These are phyloP conservation scores for Diaporthe sp. DNA, from an alignment of 2,329 filamentous ascomycete species.

Conservation along the genomic window DNA sequence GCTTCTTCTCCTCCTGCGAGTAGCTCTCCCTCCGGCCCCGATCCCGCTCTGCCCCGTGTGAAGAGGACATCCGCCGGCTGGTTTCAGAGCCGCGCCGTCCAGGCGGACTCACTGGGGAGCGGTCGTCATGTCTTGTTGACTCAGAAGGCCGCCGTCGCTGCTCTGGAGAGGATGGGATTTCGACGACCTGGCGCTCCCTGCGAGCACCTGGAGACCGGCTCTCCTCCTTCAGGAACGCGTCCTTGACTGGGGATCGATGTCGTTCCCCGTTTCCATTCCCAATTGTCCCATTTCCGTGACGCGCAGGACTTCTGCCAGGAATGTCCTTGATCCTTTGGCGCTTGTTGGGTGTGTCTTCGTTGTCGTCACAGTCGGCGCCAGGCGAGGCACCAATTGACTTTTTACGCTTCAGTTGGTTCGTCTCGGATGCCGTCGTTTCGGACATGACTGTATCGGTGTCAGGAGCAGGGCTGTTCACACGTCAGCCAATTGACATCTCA, in stretches of 20 bases:
- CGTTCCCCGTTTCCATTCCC: not conserved
- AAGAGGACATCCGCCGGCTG: conserved; percentile 37
- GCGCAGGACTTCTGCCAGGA: not conserved
- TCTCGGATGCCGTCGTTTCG: conserved; percentile 19
- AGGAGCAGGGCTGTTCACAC: conserved; percentile 1
- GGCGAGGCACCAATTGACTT: conserved; percentile 37
- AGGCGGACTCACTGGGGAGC: conserved; percentile 21
- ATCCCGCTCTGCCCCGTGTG: conserved; percentile 31
- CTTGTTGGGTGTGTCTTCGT: conserved; percentile 37
- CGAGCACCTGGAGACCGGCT: conserved; percentile 1
- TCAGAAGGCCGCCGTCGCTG: conserved; percentile 19
- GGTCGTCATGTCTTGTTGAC: not conserved
- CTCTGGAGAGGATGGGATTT: conserved; percentile 1
- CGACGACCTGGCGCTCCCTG: not conserved
- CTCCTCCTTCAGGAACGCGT: not conserved
- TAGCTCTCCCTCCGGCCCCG: conserved; percentile 58
- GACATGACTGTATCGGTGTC: not conserved
- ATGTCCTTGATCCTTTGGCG: conserved; percentile 26
- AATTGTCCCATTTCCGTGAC: not conserved
- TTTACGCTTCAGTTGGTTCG: conserved; percentile 40
- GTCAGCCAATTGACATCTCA: not conserved
- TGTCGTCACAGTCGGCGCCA: conserved; percentile 12
- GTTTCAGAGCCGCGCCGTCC: conserved; percentile 35
- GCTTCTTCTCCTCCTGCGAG: conserved; percentile 83
- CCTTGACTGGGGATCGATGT: not conserved